Evolutionary conservation across 2,329 filamentous ascomycete species (phyloP).

Genomic region (Trematosphaeria pertusa): DNA sequence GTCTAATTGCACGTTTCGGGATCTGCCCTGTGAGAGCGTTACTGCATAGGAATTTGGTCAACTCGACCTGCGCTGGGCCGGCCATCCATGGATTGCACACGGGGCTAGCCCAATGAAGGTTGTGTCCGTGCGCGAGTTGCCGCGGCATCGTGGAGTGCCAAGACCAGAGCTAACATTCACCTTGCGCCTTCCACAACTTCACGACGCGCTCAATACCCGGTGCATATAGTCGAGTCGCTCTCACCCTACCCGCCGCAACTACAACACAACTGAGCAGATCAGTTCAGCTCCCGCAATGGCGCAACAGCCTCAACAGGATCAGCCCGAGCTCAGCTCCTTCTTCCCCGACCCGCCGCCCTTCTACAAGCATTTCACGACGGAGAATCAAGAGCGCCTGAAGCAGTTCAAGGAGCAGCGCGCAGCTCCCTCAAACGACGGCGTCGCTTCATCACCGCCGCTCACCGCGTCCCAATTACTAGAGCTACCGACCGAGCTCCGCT

Average conservation of each 20-base stretch:
- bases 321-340: slow-evolving; percentile 42
- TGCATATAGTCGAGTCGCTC: too few relatives aligned
- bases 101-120: too few relatives aligned
- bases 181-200: slow-evolving; percentile 20
- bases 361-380: slow-evolving; percentile 84
- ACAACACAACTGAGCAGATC: too few relatives aligned
- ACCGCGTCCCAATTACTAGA: slow-evolving; percentile 46
- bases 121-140: too few relatives aligned
- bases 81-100: too few relatives aligned
- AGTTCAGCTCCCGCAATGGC: slow-evolving; percentile 14
- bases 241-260: too few relatives aligned
- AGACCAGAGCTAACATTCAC: not conserved
- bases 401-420: slow-evolving; percentile 52
- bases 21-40: too few relatives aligned
- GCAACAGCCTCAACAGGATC: slow-evolving; percentile 26
- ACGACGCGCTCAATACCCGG: too few relatives aligned
- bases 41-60: too few relatives aligned
- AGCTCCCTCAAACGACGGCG: slow-evolving; percentile 15
- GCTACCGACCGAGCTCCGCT: slow-evolving; percentile 74
- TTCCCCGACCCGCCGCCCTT: slow-evolving; percentile 90
- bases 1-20: too few relatives aligned
- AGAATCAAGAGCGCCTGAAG: slow-evolving; percentile 70
- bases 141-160: too few relatives aligned
- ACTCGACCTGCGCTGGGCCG: too few relatives aligned
- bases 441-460: slow-evolving; percentile 19